Percentiles rank a stretch among this genome's conserved stretches.
Conservation (phyloP, 2,329 filamentous ascomycete species). For the Penicillium sp. region DNA sequence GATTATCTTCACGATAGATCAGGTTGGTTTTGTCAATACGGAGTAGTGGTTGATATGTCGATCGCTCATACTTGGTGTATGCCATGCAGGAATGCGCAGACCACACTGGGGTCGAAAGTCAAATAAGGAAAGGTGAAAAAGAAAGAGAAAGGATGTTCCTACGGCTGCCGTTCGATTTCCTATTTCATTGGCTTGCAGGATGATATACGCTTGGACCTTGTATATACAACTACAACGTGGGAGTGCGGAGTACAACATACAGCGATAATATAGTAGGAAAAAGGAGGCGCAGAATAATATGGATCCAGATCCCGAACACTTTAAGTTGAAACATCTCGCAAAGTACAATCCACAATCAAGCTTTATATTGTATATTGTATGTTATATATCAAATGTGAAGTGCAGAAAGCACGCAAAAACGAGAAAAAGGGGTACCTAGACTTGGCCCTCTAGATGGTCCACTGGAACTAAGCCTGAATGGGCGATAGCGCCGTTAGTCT, state of each 20-base stretch:
- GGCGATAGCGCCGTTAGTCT: neutral
- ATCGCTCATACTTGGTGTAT: neutral
- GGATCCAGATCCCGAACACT: neutral
- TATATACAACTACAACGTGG: neutral
- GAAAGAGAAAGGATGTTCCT: neutral
- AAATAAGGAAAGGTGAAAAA: neutral
- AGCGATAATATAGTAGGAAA: no score
- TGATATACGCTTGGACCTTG: constrained; percentile 7
- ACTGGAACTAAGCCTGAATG: neutral
- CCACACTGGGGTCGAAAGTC: neutral
- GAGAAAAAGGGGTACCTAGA: constrained; percentile 1
- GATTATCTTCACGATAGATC: neutral
- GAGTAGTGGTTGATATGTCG: neutral
- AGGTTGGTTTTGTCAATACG: neutral
- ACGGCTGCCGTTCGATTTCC: constrained; percentile 1
- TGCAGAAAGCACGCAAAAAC: neutral
- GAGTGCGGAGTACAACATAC: no score
- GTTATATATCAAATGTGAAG: neutral
- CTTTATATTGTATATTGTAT: no score
- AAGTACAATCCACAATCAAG: no score
- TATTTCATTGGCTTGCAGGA: constrained; percentile 3
- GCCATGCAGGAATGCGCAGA: constrained; percentile 4
- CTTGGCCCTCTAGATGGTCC: neutral
- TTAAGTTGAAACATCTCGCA: neutral
- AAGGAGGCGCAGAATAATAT: no score